A percentile compares a stretch with the other conserved stretches of the same genome.
Evolutionary conservation across 495 filamentous ascomycete genomes (phyloP).

Genomic region (Annulohypoxylon nitens): DNA sequence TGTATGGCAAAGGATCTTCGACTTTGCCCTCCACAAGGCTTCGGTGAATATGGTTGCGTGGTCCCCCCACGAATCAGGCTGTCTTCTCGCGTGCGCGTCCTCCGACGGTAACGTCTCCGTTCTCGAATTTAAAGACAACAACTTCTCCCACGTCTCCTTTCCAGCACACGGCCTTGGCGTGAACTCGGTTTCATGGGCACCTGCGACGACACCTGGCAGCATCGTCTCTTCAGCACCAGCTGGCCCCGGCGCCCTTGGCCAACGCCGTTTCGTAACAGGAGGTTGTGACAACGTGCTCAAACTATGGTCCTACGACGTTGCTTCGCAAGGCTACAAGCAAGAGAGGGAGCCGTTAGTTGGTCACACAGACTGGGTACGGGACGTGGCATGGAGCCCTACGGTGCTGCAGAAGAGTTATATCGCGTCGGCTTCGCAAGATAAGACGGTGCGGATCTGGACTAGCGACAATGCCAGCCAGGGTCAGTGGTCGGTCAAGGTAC

Average conservation of each 20-base stretch:
- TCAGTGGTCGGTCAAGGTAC: constrained; percentile 84
- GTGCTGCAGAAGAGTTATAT: constrained; percentile 96
- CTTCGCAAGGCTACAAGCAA: constrained; percentile 63
- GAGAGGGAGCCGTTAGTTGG: constrained; percentile 72
- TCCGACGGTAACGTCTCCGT: constrained; percentile 94
- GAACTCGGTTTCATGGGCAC: constrained; percentile 96
- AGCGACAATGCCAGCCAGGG: constrained; percentile 69
- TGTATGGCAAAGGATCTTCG: constrained; percentile 85
- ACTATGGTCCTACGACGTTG: constrained; percentile 78
- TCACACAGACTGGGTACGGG: constrained; percentile 97
- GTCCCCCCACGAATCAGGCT: constrained; percentile 96
- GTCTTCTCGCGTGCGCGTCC: constrained; percentile 92
- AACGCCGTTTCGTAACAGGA: constrained; percentile 89
- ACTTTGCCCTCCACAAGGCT: constrained; percentile 90
- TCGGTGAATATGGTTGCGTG: constrained; percentile 96
- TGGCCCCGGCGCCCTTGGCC: constrained; percentile 67
- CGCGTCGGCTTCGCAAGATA: constrained; percentile 93
- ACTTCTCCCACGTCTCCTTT: constrained; percentile 86
- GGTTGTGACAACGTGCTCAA: constrained; percentile 93
- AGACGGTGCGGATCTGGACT: constrained; percentile 98
- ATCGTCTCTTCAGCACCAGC: constrained; percentile 76
- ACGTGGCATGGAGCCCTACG: constrained; percentile 96
- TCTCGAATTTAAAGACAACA: constrained; percentile 96
- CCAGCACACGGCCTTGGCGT: constrained; percentile 92
- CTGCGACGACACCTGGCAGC: constrained; percentile 80